Base-by-base conservation (phyloP, 345 rosid species). In the Lepidium sativum region DNA sequence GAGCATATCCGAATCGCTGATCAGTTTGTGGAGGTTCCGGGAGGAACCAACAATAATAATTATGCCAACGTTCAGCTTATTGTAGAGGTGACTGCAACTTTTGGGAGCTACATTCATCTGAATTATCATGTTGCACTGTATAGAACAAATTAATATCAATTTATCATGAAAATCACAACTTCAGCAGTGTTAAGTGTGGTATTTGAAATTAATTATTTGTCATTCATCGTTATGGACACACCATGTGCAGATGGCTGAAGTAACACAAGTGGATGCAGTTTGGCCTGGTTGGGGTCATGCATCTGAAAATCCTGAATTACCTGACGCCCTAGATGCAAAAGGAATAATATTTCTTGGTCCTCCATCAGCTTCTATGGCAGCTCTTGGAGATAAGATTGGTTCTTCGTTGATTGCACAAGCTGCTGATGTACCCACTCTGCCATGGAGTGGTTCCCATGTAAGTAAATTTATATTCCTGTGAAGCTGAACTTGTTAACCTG, bases 201-300 rank as follows among this genome's bases (percentile, higher is more conserved):
- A 32, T 39, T 27, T 54, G 50, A 58, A 40, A 32, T 10, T 5
- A 27, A 27, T 27, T 48, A 14, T 55, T 23, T 40, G 16, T 45
- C 38, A 51, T 25, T 65, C 53, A 31, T 57, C 21, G 45, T 48
- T 66, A 16, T 71, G 21, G 57, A 42, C 58, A 65, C 54, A 33
- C 38, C 75, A 51, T 67, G 20, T 57, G 61, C 78, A 95, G 99
- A 91, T 91, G 96, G 99, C 97, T 33, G 99, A 95, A 74, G 83
- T 85, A 72, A 95, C 99, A 15, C 91, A 54, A 67, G 99, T 95
- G 60, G 99, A 95, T 81, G 99, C 99, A 8, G 96, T 95, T 72
- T 95, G 99, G 99, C 99, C 99, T 78, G 99, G 99, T 57, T 95
- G 99, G 97, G 99, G 97, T 45, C 99, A 95, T 82, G 99, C 99